Evolutionary conservation across 306 rosid genomes (phyloP).

Genomic region (Amphicarpaea edgeworthii): DNA sequence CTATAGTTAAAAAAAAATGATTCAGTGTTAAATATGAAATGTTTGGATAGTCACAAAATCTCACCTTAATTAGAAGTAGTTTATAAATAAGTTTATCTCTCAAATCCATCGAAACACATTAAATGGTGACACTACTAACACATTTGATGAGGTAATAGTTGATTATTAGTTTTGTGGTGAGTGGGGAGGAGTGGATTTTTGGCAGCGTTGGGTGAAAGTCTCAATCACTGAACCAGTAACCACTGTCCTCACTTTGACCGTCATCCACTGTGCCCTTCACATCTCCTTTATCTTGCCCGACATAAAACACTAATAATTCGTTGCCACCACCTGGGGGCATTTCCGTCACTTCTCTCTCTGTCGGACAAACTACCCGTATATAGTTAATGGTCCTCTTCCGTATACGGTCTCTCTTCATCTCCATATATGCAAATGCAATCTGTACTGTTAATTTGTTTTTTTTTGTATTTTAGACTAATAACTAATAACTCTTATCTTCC

Average conservation of each 20-base stretch:
- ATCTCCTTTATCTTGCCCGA: background rate
- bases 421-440: background rate
- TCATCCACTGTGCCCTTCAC: slow-evolving; percentile 33
- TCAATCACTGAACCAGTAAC: slow-evolving; percentile 23
- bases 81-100: no score
- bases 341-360: slow-evolving; percentile 47
- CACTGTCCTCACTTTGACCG: slow-evolving; percentile 39
- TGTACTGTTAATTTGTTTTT: no score
- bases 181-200: background rate
- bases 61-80: no score
- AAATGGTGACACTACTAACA: no score
- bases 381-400: slow-evolving; percentile 85
- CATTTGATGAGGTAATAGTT: no score
- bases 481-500: no score
- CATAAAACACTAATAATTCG: slow-evolving; percentile 18
- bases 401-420: slow-evolving; percentile 78
- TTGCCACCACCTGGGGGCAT: slow-evolving; percentile 26
- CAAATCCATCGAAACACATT: no score
- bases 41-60: no score
- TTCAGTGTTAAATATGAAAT: no score
- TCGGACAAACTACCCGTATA: slow-evolving; percentile 86
- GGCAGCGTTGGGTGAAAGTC: slow-evolving; percentile 3
- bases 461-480: no score
- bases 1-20: no score
- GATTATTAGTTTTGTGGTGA: no score